Evolutionary conservation across 768 basidiomycete genomes (phyloP).

Genomic region (Rhizopogon sp.): DNA sequence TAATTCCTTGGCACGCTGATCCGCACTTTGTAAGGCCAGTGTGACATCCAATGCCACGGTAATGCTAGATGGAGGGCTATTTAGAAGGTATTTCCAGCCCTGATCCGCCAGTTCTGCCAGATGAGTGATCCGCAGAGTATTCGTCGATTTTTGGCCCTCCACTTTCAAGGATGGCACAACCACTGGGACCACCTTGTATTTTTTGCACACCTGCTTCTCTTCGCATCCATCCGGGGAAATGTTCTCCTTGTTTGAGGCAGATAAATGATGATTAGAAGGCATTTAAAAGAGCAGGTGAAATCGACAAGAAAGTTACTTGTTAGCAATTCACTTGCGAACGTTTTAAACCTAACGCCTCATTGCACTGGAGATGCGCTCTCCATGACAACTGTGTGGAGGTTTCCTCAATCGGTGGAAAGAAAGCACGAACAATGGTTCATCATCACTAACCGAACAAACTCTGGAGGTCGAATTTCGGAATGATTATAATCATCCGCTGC

Average conservation of each 20-base stretch:
- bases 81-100: not conserved
- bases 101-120: not conserved
- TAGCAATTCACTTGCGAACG: not conserved
- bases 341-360: not conserved
- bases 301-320: not conserved
- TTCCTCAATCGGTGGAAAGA: not conserved
- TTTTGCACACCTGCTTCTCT: not conserved
- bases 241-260: not conserved
- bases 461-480: not conserved
- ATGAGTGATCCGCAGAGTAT: not conserved
- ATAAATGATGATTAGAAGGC: not conserved
- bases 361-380: not conserved
- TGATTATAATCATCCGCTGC: not conserved
- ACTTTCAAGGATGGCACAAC: not conserved
- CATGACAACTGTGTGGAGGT: not conserved
- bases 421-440: not conserved
- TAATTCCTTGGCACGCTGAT: slow-evolving; percentile 6
- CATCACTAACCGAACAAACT: not conserved
- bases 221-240: not conserved
- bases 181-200: not conserved
- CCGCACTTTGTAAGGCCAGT: not conserved
- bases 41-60: not conserved
- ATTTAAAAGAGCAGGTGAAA: not conserved
- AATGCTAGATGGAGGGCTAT: not conserved
- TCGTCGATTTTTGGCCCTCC: not conserved